These are phyloP conservation scores for Termitomyces sp. DNA, from an alignment of 768 basidiomycete species.

Conservation along the genomic window DNA sequence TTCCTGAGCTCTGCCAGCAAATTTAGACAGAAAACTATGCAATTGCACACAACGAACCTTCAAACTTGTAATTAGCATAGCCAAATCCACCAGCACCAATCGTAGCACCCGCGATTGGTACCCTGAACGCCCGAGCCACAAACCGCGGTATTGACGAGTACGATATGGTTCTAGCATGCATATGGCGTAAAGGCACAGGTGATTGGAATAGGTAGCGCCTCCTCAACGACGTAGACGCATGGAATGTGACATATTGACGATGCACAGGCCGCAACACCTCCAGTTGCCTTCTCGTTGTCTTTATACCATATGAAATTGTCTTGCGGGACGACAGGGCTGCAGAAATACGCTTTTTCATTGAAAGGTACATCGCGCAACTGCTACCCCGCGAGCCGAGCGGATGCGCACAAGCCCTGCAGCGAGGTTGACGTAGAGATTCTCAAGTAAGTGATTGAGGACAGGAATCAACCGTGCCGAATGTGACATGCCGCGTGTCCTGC, in stretches of 20 bases:
- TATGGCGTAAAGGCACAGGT: conserved; percentile 46
- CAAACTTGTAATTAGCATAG: conserved; percentile 96
- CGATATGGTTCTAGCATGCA: conserved; percentile 73
- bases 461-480: conserved; percentile 6
- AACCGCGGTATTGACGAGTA: conserved; percentile 89
- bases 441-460: background rate
- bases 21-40: background rate
- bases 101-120: conserved; percentile 85
- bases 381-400: background rate
- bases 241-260: conserved; percentile 53
- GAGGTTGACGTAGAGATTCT: background rate
- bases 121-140: conserved; percentile 79
- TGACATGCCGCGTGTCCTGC: conserved; percentile 11
- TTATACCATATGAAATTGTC: conserved; percentile 48
- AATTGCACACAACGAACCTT: conserved; percentile 52
- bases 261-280: conserved; percentile 38
- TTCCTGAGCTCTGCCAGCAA: conserved; percentile 61
- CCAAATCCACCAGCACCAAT: conserved; percentile 88
- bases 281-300: conserved; percentile 31
- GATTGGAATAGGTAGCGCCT: conserved; percentile 39
- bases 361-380: conserved; percentile 12
- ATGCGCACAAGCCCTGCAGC: background rate
- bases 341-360: conserved; percentile 14
- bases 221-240: conserved; percentile 49
- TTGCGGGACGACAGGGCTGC: conserved; percentile 30